Conservation (phyloP, 768 basidiomycete species). For the Suillus clintonianus region DNA sequence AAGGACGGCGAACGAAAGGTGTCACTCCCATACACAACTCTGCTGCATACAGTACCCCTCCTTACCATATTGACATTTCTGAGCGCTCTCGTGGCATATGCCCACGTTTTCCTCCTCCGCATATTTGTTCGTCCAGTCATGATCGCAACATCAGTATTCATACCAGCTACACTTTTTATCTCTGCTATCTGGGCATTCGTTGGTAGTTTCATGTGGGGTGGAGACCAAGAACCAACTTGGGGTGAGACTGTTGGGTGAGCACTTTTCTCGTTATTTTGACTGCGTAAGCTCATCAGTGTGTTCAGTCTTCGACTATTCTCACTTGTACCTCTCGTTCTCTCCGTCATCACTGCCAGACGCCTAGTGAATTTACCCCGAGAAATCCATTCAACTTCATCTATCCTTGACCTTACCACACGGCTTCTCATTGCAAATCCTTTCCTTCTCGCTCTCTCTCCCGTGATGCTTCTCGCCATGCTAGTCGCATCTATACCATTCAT, state of each 20-base stretch:
- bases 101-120: constrained; percentile 73
- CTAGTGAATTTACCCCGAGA: constrained; percentile 70
- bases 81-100: constrained; percentile 72
- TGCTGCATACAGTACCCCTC: constrained; percentile 77
- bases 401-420: constrained; percentile 61
- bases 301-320: constrained; percentile 75
- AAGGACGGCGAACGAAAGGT: constrained; percentile 15
- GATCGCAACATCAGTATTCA: constrained; percentile 72
- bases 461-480: constrained; percentile 66
- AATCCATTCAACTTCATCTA: constrained; percentile 64
- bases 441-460: constrained; percentile 72
- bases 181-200: constrained; percentile 82
- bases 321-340: constrained; percentile 68
- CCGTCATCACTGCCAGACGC: constrained; percentile 69
- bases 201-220: constrained; percentile 71
- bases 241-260: constrained; percentile 79
- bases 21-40: constrained; percentile 60
- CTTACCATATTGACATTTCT: constrained; percentile 70
- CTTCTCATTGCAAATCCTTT: constrained; percentile 74
- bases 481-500: constrained; percentile 78
- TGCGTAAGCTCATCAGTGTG: constrained; percentile 15
- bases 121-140: constrained; percentile 86
- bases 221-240: constrained; percentile 66
- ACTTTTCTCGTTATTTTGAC: constrained; percentile 11
- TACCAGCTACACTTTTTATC: constrained; percentile 71